These are phyloP conservation scores for Entophlyctis helioformis DNA, from an alignment of 192 early-diverging fungal species.

Conservation along the genomic window DNA sequence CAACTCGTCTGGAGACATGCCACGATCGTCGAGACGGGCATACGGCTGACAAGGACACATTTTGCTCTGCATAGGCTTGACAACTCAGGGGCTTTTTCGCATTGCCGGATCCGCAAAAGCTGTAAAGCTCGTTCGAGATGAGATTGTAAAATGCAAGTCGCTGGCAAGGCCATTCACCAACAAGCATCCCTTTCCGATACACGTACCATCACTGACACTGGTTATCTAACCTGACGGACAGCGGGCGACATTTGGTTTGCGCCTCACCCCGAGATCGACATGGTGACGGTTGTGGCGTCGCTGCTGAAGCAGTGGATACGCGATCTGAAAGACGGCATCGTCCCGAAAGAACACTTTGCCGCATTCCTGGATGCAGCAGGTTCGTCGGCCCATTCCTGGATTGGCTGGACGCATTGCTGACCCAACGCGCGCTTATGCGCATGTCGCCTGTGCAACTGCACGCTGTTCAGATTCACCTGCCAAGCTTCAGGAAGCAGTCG, in stretches of 20 bases:
- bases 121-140: constrained; percentile 18
- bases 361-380: constrained; percentile 11
- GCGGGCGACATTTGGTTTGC: no score
- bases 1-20: no score
- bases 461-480: constrained; percentile 5
- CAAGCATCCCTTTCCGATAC: no score
- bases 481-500: constrained; percentile 7
- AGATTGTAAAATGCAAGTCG: constrained; percentile 19
- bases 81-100: constrained; percentile 28
- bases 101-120: constrained; percentile 17
- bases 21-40: no score
- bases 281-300: constrained; percentile 21
- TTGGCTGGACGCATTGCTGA: neutral
- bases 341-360: constrained; percentile 18
- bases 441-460: neutral
- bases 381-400: neutral
- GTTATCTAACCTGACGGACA: no score
- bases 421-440: neutral
- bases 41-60: no score
- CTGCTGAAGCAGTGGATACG: constrained; percentile 33
- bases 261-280: no score
- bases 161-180: no score
- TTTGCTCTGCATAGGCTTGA: constrained; percentile 14
- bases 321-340: constrained; percentile 24
- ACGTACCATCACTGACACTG: no score